phyloP scores from a whole-genome alignment of 129 eudicot genomes.

The Flaveria linearis region DNA sequence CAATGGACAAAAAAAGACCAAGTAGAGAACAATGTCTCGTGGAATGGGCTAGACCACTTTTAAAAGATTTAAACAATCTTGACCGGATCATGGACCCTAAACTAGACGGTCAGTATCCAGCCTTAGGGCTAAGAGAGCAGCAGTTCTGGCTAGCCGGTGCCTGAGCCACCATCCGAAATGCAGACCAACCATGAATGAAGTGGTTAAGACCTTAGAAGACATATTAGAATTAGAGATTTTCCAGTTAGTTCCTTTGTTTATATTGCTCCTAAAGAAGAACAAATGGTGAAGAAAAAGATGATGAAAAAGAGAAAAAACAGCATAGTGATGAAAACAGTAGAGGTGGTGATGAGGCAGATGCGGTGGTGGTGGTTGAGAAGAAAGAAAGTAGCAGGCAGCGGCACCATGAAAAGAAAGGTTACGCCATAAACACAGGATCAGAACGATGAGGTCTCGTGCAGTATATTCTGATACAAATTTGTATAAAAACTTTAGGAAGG shows the following conservation, averaged over 20 bases:
- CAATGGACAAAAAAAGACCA: conserved; percentile 62
- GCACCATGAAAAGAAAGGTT: conserved; percentile 31
- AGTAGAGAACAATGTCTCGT: conserved; percentile 52
- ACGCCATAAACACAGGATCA: conserved; percentile 33
- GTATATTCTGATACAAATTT: conserved; percentile 65
- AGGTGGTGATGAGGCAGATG: conserved; percentile 22
- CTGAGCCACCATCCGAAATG: conserved; percentile 56
- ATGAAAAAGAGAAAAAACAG: conserved; percentile 9
- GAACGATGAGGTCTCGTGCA: conserved; percentile 51
- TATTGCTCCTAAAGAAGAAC: conserved; percentile 39
- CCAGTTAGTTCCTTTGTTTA: conserved; percentile 47
- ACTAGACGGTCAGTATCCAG: conserved; percentile 53
- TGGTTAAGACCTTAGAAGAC: conserved; percentile 56
- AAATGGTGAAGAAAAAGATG: conserved; percentile 17
- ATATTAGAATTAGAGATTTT: conserved; percentile 45
- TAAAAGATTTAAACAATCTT: conserved; percentile 49
- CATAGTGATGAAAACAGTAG: conserved; percentile 8
- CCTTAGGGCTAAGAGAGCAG: conserved; percentile 47
- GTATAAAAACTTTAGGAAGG: conserved; percentile 44
- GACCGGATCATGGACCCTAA: conserved; percentile 58
- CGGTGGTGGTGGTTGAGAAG: conserved; percentile 27
- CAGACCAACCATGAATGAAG: conserved; percentile 57
- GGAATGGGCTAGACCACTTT: conserved; percentile 58
- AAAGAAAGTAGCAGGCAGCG: conserved; percentile 28
- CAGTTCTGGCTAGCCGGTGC: conserved; percentile 56